Evolutionary conservation across 345 rosid genomes (phyloP), one percentile per base, ranked within the genome.

Genomic region (Salix purpurea): DNA sequence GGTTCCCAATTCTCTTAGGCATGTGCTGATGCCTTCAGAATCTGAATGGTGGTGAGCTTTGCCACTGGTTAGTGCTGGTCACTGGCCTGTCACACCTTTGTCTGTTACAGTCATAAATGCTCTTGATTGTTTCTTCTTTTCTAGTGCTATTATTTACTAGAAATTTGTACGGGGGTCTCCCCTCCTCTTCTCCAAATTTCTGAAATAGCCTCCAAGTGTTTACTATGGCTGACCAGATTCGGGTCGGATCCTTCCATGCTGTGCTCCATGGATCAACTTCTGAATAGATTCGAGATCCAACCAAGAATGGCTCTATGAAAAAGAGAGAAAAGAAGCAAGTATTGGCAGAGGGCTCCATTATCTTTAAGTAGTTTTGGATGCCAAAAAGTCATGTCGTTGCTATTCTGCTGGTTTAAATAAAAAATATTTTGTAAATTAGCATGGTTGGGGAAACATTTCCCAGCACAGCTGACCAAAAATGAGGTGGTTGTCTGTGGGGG

Each of bases 401-500:
- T 10, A 40, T 40, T 40, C 44, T 40, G 44, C 44, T 10, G 44
- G 44, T 40, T 40, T 9, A 10, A 40, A 40, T 9, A 2, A 40
- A 40, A 40, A 40, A 4, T 4, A 34, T 4, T 34, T 34, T 4
- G 5, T 4, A 34, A 32, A 34, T 34, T 34, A 4, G 36, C 36
- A 34, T 34, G 36, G 36, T 0, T 34, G 36, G 36, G 36, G 4
- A 34, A 34, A 34, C 0, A 34, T 4, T 34, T 34, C 36, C 36
- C 36, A 4, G 36, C 6, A 34, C 5, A 34, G 36, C 36, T 34
- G 36, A 34, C 36, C 36, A 32, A 87, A 83, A 40, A 92, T 19
- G 77, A 94, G 93, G 85, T 84, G 83, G 78, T 87, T 82, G 79
- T 91, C 95, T 67, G 75, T 4, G 42, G 94, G 94, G 40, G 87